phyloP scores from a whole-genome alignment of 169 alveolate species.

The Eimeria praecox region DNA sequence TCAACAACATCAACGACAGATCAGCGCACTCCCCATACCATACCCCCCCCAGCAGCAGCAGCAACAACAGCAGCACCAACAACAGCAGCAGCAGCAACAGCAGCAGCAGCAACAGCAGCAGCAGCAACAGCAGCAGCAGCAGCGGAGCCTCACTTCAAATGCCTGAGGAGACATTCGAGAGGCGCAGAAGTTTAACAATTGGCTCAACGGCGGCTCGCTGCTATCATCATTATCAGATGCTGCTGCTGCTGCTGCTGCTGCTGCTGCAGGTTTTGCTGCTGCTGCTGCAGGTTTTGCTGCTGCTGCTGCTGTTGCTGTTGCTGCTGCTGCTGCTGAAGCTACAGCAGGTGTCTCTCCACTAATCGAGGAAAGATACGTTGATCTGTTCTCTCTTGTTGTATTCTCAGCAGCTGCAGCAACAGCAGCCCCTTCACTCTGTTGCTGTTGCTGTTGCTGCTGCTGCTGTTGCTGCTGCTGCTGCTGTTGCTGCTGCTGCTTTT shows the following conservation, averaged over 20 bases:
- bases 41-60: constrained; percentile 15
- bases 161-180: constrained; percentile 51
- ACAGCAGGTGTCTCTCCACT: neutral
- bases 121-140: constrained; percentile 36
- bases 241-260: constrained; percentile 22
- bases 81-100: neutral
- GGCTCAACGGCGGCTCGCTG: constrained; percentile 15
- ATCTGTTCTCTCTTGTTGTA: neutral
- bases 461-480: constrained; percentile 67
- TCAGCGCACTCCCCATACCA: too few relatives aligned
- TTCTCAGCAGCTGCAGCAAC: neutral
- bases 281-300: neutral
- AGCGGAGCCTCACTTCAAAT: neutral
- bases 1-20: constrained; percentile 19
- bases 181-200: constrained; percentile 34
- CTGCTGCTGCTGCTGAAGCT: neutral
- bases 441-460: constrained; percentile 72
- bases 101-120: neutral
- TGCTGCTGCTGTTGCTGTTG: neutral
- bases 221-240: constrained; percentile 3
- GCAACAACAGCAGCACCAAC: constrained; percentile 3
- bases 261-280: constrained; percentile 8
- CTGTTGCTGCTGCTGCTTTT: constrained; percentile 73
- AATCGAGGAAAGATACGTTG: neutral
- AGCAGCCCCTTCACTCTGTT: neutral